These are phyloP conservation scores for Mycosphaerella arachidis DNA, from an alignment of 2,329 filamentous ascomycete genomes.

Conservation along the genomic window DNA sequence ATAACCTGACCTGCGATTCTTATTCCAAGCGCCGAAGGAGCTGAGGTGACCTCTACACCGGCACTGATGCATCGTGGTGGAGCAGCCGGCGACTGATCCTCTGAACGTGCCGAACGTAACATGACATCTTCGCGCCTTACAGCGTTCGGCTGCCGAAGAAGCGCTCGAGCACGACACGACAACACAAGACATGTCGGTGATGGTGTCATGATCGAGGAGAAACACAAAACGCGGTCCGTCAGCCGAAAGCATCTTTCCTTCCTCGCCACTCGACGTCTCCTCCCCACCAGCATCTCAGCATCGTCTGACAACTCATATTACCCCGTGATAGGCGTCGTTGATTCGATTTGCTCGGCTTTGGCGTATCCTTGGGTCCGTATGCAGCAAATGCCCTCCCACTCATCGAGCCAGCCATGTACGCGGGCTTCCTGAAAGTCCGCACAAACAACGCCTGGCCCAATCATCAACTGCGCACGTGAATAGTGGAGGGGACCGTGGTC, in stretches of 20 bases:
- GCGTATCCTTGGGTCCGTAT: constrained; percentile 53
- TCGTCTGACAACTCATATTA: not conserved
- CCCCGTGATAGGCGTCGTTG: not conserved
- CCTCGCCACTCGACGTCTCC: not conserved
- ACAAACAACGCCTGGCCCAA: constrained; percentile 36
- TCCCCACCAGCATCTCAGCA: not conserved
- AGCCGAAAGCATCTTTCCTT: not conserved
- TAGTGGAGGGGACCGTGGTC: no score
- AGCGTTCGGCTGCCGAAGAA: not conserved
- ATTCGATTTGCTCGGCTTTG: constrained; percentile 41
- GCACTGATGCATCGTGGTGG: not conserved
- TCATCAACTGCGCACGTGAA: no score
- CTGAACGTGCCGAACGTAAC: not conserved
- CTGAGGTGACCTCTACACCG: not conserved
- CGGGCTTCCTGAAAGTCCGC: constrained; percentile 39
- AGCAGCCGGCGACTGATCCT: not conserved
- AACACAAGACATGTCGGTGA: not conserved
- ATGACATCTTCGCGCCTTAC: not conserved
- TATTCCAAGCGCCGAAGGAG: not conserved
- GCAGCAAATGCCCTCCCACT: constrained; percentile 49
- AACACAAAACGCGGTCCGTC: not conserved
- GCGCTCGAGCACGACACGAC: not conserved
- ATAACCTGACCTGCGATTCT: not conserved
- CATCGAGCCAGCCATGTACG: constrained; percentile 44
- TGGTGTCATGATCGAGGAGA: not conserved